phyloP scores from a whole-genome alignment of 805 yeast genomes.

The Yamadazyma sp. region DNA sequence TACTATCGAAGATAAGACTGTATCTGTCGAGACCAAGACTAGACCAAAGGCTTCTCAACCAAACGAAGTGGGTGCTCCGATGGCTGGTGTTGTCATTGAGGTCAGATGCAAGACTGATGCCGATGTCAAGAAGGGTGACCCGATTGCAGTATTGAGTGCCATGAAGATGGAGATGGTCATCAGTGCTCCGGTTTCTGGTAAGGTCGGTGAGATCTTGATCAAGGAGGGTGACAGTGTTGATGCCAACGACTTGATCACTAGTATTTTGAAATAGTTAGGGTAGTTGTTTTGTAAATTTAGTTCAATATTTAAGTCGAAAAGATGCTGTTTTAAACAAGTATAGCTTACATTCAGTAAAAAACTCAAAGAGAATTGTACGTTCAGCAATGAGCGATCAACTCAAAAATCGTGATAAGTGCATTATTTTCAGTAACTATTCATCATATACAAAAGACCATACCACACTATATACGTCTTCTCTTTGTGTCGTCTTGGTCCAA shows the following conservation, averaged over 20 bases:
- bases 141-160: slow-evolving; percentile 89
- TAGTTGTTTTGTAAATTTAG: not conserved
- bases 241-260: slow-evolving; percentile 78
- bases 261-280: slow-evolving; percentile 25
- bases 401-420: no score
- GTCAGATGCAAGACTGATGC: slow-evolving; percentile 85
- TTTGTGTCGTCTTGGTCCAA: slow-evolving; percentile 20
- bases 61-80: slow-evolving; percentile 95
- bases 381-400: no score
- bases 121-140: slow-evolving; percentile 94
- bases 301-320: no score
- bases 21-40: slow-evolving; percentile 79
- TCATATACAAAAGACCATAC: no score
- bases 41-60: slow-evolving; percentile 94
- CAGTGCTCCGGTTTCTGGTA: slow-evolving; percentile 86
- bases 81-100: slow-evolving; percentile 98
- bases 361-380: no score
- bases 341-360: no score
- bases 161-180: slow-evolving; percentile 99
- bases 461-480: slow-evolving; percentile 9
- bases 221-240: slow-evolving; percentile 95
- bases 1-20: slow-evolving; percentile 82
- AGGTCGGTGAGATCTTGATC: slow-evolving; percentile 70
- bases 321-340: no score
- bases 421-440: no score